These are phyloP conservation scores for Psophocarpus tetragonolobus DNA, from an alignment of 306 rosid species.

Conservation along the genomic window DNA sequence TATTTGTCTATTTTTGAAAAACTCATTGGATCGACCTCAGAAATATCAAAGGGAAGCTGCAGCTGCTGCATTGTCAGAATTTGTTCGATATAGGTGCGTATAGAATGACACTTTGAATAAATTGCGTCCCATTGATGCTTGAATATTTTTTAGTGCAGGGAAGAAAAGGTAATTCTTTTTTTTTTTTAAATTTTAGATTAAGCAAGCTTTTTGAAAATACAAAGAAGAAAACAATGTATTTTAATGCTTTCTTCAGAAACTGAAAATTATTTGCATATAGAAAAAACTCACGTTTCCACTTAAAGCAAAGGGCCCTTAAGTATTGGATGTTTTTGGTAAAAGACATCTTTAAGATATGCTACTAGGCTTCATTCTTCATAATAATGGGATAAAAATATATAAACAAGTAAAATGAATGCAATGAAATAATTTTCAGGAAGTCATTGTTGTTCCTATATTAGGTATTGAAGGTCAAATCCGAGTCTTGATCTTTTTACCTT, in stretches of 20 bases:
- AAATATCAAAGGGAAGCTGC: conserved; percentile 94
- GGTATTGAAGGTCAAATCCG: not conserved
- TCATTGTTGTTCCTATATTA: not conserved
- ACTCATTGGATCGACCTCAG: conserved; percentile 72
- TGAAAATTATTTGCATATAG: not conserved
- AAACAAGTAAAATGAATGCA: not conserved
- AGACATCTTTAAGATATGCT: not conserved
- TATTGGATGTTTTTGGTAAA: conserved; percentile 7
- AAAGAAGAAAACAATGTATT: not conserved
- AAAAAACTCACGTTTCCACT: not conserved
- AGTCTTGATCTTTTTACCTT: not conserved
- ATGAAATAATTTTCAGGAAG: not conserved
- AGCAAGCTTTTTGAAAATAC: not conserved
- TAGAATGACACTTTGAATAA: conserved; percentile 22
- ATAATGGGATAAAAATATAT: not conserved
- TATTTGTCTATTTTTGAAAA: conserved; percentile 74
- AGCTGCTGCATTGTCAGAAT: conserved; percentile 94
- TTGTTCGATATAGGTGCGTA: conserved; percentile 78
- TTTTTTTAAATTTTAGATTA: not conserved
- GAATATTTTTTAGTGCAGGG: too few relatives aligned
- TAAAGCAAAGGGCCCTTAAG: not conserved
- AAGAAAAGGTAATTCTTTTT: not conserved
- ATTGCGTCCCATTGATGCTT: conserved; percentile 23
- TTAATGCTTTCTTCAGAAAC: not conserved
- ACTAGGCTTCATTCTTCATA: conserved; percentile 10